Conservation (phyloP, 352 stramenopile species). For the Lagenidium sp. region DNA sequence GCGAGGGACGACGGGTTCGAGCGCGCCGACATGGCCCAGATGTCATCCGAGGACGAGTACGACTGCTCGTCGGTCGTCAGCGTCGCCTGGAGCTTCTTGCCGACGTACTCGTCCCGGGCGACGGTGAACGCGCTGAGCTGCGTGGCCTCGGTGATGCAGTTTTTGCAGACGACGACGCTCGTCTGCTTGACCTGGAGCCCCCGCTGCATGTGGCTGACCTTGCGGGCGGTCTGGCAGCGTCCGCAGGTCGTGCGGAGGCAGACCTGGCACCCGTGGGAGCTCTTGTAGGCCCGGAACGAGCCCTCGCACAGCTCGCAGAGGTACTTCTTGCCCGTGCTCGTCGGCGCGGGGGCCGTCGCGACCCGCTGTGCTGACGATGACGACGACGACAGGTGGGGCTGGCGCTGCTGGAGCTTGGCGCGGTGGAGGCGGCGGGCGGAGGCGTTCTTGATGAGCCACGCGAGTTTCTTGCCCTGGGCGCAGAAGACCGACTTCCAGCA, state of each 20-base stretch:
- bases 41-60: background rate
- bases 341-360: background rate
- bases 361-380: too few relatives aligned
- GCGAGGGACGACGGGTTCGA: background rate
- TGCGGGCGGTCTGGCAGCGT: conserved; percentile 9
- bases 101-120: conserved; percentile 11
- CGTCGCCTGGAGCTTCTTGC: conserved; percentile 5
- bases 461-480: conserved; percentile 25
- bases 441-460: conserved; percentile 15
- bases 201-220: conserved; percentile 15
- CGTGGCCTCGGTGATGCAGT: conserved; percentile 1
- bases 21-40: background rate
- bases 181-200: conserved; percentile 11
- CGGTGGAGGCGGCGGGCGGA: conserved; percentile 1
- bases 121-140: conserved; percentile 6
- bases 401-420: background rate
- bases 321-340: conserved; percentile 1
- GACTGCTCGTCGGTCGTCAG: conserved; percentile 7
- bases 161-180: conserved; percentile 9
- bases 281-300: conserved; percentile 11
- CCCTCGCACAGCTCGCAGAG: conserved; percentile 11
- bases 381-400: too few relatives aligned
- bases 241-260: conserved; percentile 10
- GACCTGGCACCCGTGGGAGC: conserved; percentile 7
- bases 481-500: conserved; percentile 22